phyloP scores from a whole-genome alignment of 768 basidiomycete species.

The Lentinula detonsa region DNA sequence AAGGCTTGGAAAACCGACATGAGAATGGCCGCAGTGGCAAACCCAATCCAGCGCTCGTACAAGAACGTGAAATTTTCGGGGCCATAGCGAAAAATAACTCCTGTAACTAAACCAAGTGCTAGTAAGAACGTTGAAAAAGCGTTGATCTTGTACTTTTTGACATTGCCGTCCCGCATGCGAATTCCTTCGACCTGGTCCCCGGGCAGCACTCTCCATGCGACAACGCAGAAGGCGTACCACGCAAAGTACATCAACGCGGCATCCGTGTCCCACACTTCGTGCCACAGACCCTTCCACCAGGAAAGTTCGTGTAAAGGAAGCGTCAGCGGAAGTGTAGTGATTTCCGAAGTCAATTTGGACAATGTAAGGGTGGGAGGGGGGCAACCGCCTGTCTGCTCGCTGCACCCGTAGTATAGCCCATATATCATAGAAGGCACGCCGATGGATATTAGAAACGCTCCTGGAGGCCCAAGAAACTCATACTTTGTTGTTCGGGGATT shows the following conservation, averaged over 20 bases:
- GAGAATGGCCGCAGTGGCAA: constrained; percentile 74
- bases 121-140: constrained; percentile 87
- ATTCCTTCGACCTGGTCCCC: constrained; percentile 68
- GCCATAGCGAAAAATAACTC: constrained; percentile 68
- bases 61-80: constrained; percentile 80
- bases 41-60: constrained; percentile 88
- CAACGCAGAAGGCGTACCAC: constrained; percentile 89
- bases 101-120: constrained; percentile 65
- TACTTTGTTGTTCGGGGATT: constrained; percentile 70
- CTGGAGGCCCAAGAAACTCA: constrained; percentile 81
- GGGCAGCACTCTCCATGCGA: constrained; percentile 76
- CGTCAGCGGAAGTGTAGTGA: constrained; percentile 30
- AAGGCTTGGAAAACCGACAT: constrained; percentile 76
- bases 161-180: constrained; percentile 66
- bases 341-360: constrained; percentile 10
- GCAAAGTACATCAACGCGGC: constrained; percentile 71
- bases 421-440: constrained; percentile 70
- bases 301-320: constrained; percentile 38
- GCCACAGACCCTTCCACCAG: constrained; percentile 77
- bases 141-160: constrained; percentile 90
- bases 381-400: constrained; percentile 64
- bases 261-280: constrained; percentile 74
- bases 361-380: constrained; percentile 37
- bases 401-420: constrained; percentile 72
- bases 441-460: constrained; percentile 64